Base-by-base conservation (phyloP, 148 eudicot genomes). In the Heliamphora exappendiculata region DNA sequence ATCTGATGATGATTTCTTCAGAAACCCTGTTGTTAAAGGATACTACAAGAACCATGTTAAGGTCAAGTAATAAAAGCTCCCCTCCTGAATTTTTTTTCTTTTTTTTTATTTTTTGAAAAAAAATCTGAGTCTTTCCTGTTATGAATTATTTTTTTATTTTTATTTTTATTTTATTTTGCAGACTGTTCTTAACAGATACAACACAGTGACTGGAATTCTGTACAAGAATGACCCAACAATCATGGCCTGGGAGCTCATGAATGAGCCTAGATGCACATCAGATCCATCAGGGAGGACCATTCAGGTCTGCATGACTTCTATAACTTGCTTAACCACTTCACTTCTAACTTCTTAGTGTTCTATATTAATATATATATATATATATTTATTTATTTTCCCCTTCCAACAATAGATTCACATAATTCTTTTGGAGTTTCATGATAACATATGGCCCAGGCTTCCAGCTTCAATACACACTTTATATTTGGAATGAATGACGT, bases 171-270 rank as follows among this genome's bases (percentile, higher is more conserved):
- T 16, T 42, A 41, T 78, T 76, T 62, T 86, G 89, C 89, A 94
- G 98, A 88, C 91, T 67, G 89, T 94, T 70, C 84, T 94, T 33
- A 92, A 88, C 76, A 85, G 98, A 71, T 76, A 81, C 45, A 94
- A 94, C 78, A 90, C 90, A 7, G 45, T 90, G 14, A 90, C 83
- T 77, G 96, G 98, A 78, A 79, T 88, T 16, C 9, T 73, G 31
- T 94, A 94, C 92, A 94, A 88, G 86, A 85, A 93, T 86, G 99
- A 96, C 60, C 93, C 98, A 17, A 93, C 99, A 67, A 96, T 96
- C 66, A 91, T 96, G 98, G 97, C 99, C 24, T 96, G 99, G 99
- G 99, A 96, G 88, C 97, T 96, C 53, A 96, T 96, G 92, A 96
- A 96, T 86, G 99, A 96, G 76, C 99, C 99, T 1, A 87, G 99